phyloP scores from a whole-genome alignment of 257 asterid genomes.

The Plantago ovata region DNA sequence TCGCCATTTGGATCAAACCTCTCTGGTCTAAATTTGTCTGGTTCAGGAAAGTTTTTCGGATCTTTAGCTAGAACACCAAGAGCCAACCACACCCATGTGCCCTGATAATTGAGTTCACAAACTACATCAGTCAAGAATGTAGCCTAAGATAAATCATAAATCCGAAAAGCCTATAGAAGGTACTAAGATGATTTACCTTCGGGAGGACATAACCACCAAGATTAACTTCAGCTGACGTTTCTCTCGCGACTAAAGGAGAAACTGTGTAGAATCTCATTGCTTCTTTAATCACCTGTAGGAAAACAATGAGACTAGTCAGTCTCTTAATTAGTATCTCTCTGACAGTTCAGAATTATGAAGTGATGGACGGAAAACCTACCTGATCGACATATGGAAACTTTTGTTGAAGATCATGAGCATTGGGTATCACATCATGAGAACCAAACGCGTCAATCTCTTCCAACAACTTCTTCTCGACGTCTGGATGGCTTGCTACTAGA shows the following conservation, averaged over 20 bases:
- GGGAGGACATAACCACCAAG: slow-evolving; percentile 89
- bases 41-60: slow-evolving; percentile 76
- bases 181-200: slow-evolving; percentile 43
- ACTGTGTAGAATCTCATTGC: slow-evolving; percentile 85
- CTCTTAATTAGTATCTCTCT: neutral
- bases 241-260: slow-evolving; percentile 93
- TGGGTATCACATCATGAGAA: slow-evolving; percentile 58
- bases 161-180: neutral
- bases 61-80: slow-evolving; percentile 91
- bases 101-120: slow-evolving; percentile 42
- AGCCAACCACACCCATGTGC: slow-evolving; percentile 99
- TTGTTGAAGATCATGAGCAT: slow-evolving; percentile 68
- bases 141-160: neutral
- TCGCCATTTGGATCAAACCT: slow-evolving; percentile 87
- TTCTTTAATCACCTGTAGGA: slow-evolving; percentile 81
- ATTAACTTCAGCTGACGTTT: slow-evolving; percentile 66
- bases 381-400: slow-evolving; percentile 75
- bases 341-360: neutral
- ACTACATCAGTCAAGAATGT: neutral
- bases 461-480: slow-evolving; percentile 62
- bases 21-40: slow-evolving; percentile 86
- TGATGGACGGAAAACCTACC: slow-evolving; percentile 27
- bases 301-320: neutral
- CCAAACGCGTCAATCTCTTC: slow-evolving; percentile 73
- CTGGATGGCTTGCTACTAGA: slow-evolving; percentile 64